Evolutionary conservation across 1,284 basidiomycete genomes (phyloP).

Genomic region (Microbotryum silenes-acaulis): DNA sequence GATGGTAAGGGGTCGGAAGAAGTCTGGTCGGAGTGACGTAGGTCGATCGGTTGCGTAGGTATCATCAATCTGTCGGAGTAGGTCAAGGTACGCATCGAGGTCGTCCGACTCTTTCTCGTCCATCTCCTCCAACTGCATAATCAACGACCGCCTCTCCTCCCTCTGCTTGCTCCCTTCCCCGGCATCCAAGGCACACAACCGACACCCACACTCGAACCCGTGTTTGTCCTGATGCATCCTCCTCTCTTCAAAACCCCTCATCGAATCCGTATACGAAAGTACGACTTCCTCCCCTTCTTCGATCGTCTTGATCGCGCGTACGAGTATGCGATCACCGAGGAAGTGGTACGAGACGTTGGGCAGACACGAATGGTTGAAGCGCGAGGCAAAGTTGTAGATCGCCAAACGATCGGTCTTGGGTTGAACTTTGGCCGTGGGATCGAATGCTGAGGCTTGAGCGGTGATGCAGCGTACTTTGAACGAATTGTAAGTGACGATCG

Average conservation of each 20-base stretch:
- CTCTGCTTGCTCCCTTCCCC: not conserved
- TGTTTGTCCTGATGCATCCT: constrained; percentile 11
- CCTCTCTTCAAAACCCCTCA: constrained; percentile 8
- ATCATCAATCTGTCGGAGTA: constrained; percentile 5
- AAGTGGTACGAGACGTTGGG: constrained; percentile 36
- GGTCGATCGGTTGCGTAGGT: not conserved
- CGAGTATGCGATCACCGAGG: constrained; percentile 33
- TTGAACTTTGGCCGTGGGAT: not conserved
- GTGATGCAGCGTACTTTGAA: constrained; percentile 27
- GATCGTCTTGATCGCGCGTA: constrained; percentile 34
- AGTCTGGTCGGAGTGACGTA: constrained; percentile 1
- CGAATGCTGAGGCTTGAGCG: not conserved
- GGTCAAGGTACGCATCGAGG: not conserved
- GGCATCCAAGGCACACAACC: constrained; percentile 20
- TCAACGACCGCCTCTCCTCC: not conserved
- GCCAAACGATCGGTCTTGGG: constrained; percentile 3
- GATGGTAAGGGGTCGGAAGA: constrained; percentile 8
- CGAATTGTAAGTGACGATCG: constrained; percentile 28
- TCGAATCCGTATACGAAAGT: constrained; percentile 20
- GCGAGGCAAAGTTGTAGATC: constrained; percentile 27
- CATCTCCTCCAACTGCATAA: not conserved
- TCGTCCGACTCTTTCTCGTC: not conserved
- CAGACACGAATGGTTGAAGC: constrained; percentile 33
- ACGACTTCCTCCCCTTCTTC: constrained; percentile 27
- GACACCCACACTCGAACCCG: constrained; percentile 27